phyloP scores from a whole-genome alignment of 352 stramenopile genomes.

The Pythium aphanidermatum region DNA sequence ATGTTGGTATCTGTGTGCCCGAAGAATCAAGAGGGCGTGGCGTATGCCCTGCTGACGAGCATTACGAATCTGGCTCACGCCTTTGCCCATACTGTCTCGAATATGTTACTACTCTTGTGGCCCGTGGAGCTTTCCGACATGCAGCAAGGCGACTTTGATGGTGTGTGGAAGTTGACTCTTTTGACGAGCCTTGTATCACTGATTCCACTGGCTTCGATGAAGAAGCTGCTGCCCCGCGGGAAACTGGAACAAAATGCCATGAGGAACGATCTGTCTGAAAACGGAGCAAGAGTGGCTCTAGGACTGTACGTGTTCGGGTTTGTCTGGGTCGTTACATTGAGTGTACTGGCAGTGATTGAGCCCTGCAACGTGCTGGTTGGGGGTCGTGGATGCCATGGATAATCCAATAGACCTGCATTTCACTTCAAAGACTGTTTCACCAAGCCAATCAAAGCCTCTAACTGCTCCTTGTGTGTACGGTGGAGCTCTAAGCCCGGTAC shows the following conservation, averaged over 20 bases:
- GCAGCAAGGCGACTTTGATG: slow-evolving; percentile 37
- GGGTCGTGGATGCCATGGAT: slow-evolving; percentile 35
- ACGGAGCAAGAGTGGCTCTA: slow-evolving; percentile 27
- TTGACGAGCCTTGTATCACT: slow-evolving; percentile 55
- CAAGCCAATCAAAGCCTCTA: slow-evolving; percentile 51
- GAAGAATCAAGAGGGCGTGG: slow-evolving; percentile 64
- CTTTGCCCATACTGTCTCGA: slow-evolving; percentile 68
- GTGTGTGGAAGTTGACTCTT: slow-evolving; percentile 76
- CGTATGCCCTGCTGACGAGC: slow-evolving; percentile 73
- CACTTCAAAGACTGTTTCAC: slow-evolving; percentile 27
- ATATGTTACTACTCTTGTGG: slow-evolving; percentile 70
- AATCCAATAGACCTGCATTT: not conserved
- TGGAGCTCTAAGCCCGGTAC: too few species aligned
- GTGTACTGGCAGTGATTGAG: slow-evolving; percentile 52
- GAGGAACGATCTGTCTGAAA: slow-evolving; percentile 37
- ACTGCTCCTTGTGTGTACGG: slow-evolving; percentile 35
- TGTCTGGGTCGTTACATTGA: slow-evolving; percentile 56
- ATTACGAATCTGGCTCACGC: slow-evolving; percentile 65
- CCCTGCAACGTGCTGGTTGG: slow-evolving; percentile 64
- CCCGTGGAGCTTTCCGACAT: slow-evolving; percentile 64
- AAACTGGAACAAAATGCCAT: slow-evolving; percentile 42
- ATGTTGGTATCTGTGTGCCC: slow-evolving; percentile 77
- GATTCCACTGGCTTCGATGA: slow-evolving; percentile 42
- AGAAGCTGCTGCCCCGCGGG: slow-evolving; percentile 44
- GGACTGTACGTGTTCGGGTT: slow-evolving; percentile 50